Percentiles rank a stretch among this genome's conserved stretches.
phyloP scores from a whole-genome alignment of 345 rosid genomes.

The Physaria fendleri region DNA sequence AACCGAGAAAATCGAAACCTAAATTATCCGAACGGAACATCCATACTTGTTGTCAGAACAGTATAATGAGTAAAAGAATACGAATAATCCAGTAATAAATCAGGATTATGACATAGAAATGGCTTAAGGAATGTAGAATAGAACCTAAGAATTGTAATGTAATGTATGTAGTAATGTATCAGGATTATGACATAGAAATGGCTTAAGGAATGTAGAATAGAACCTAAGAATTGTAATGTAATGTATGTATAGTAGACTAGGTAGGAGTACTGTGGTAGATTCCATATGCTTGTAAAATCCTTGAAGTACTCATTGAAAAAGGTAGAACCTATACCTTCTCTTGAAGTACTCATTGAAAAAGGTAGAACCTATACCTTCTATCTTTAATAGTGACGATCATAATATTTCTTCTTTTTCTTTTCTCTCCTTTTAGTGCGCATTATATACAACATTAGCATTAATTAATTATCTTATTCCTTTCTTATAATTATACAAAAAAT shows the following conservation, averaged over 20 bases:
- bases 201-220: slow-evolving; percentile 28
- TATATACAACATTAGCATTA: neutral
- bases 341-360: slow-evolving; percentile 27
- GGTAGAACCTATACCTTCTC: slow-evolving; percentile 26
- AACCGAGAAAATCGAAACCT: too few species aligned
- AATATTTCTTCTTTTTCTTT: slow-evolving; percentile 8
- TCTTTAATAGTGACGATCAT: slow-evolving; percentile 26
- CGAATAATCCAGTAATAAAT: neutral
- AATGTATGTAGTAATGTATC: neutral
- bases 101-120: slow-evolving; percentile 9
- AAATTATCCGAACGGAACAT: too few species aligned
- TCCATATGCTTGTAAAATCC: slow-evolving; percentile 30
- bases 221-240: slow-evolving; percentile 3
- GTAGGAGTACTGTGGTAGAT: slow-evolving; percentile 22
- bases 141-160: neutral
- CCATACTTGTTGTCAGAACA: neutral
- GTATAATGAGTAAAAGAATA: slow-evolving; percentile 3
- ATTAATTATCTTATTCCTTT: neutral
- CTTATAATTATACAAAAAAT: too few species aligned
- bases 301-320: slow-evolving; percentile 25
- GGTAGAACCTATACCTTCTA: slow-evolving; percentile 27
- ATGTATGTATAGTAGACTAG: slow-evolving; percentile 16
- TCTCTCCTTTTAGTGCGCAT: slow-evolving; percentile 16
- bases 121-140: slow-evolving; percentile 29
- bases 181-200: slow-evolving; percentile 13